Evolutionary conservation across 2,329 filamentous ascomycete species (phyloP), one percentile per base, ranked within the genome.

Genomic region (Xylariaceae sp.): DNA sequence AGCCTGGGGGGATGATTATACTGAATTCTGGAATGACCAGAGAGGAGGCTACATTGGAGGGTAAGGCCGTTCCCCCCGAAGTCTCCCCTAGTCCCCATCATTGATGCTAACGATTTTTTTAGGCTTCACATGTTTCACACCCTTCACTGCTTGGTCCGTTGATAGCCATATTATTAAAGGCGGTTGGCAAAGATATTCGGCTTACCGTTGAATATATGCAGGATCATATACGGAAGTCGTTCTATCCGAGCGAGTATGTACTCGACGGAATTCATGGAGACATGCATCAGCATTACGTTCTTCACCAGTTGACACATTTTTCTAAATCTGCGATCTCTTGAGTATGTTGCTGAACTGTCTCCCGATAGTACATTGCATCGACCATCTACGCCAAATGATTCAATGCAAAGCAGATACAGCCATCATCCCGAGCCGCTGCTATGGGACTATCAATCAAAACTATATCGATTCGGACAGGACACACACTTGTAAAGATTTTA

Each of bases 121-220:
- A 44, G 49, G 6, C 49, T 52, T 28, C 37, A 52, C 19, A 44
- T 52, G 36, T 52, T 52, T 8, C 49, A 52, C 12, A 37, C 49
- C n/a, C 49, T 52, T 6, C 39, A 52, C 31, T 52, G 49, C 11
- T 23, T 52, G 49, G 39, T 52, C 9, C 16, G 49, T 45, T 19
- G 3, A 31, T 4, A 19, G n/a, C 5, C 21, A 23, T 4, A 23
- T 17, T n/a, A n/a, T n/a, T n/a, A n/a, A n/a, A n/a, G n/a, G n/a
- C n/a, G n/a, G n/a, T n/a, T n/a, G n/a, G n/a, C n/a, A n/a, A n/a
- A 17, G 6, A 4, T 11, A 4, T 9, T 31, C 6, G 8, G n/a
- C 28, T 29, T 3, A 50, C 12, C 12, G 16, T n/a, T 47, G 3
- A 29, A n/a, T 3, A 6, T 40, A 50, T n/a, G n/a, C n/a, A n/a